Base-by-base conservation (phyloP, 352 stramenopile species). In the Thalassiosira livingstoniorum region DNA sequence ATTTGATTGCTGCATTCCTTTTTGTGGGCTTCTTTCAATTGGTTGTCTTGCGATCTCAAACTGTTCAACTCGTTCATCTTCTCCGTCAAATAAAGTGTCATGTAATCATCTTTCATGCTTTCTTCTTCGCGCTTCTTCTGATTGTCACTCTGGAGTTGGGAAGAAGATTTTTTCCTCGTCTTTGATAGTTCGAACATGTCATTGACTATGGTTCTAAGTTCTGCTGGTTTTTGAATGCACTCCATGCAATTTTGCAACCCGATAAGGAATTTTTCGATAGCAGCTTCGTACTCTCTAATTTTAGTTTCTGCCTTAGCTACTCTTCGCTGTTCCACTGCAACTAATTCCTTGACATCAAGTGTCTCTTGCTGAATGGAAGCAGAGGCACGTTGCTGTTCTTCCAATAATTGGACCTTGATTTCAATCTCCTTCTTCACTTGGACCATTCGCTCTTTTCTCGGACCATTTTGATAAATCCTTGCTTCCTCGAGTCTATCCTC, bases 191-290 rank as follows among this genome's bases (percentile, higher is more conserved):
- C 2, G 11, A n/a, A 2, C 37, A 69, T 27, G 2, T n/a, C 7
- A 34, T 7, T 55, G 7, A 69, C 21, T 55, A 57, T 47, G 3
- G 39, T 25, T 65, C 25, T 54, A 1, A 75, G 67, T 25, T 75
- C 35, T 23, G 15, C 2, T 42, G 67, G 67, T 2, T 75, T 75
- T n/a, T 75, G 67, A 35, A 75, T 75, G 34, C 43, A 47, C 2
- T 55, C 42, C 25, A 32, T 65, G 67, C 51, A 66, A 47, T 75
- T 45, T 31, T 75, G 31, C 35, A 66, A 47, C 2, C 11, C 27
- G 4, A 58, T 51, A 0, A 64, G 34, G 13, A 67, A 57, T 18
- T 15, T 58, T 27, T 75, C n/a, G 43, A 75, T 58, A 23, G 34
- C 43, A 21, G 67, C 4, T 4, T 65, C 51, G 39, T 65, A 27